These are phyloP conservation scores for Poterioochromonas sp. DNA, from an alignment of 352 stramenopile genomes.

Conservation along the genomic window DNA sequence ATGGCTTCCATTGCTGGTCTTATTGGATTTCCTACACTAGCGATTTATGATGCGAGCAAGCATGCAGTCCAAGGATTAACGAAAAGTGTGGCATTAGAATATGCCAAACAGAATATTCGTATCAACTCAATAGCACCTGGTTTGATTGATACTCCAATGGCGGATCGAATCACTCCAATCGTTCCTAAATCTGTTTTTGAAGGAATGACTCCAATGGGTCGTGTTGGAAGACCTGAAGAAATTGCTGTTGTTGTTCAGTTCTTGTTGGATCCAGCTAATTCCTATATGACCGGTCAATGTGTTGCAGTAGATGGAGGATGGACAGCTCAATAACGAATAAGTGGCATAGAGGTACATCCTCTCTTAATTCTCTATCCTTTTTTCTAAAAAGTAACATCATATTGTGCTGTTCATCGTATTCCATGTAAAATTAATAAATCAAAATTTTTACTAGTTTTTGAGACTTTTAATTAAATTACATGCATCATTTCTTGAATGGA, in stretches of 20 bases:
- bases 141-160: conserved; percentile 68
- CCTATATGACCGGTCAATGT: conserved; percentile 72
- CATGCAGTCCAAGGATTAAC: conserved; percentile 69
- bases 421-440: no score
- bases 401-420: no score
- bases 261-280: conserved; percentile 59
- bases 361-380: no score
- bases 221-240: conserved; percentile 65
- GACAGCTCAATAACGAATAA: no score
- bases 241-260: conserved; percentile 48
- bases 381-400: no score
- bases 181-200: no score
- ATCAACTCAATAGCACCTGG: conserved; percentile 72
- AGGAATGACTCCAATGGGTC: conserved; percentile 56
- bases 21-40: conserved; percentile 61
- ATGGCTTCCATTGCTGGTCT: conserved; percentile 51
- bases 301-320: conserved; percentile 75
- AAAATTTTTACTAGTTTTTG: no score
- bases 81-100: conserved; percentile 69
- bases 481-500: no score
- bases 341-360: no score
- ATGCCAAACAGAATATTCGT: conserved; percentile 52
- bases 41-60: conserved; percentile 67
- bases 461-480: no score
- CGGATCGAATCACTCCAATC: conserved; percentile 49